phyloP scores from a whole-genome alignment of 2,329 filamentous ascomycete species.

The Talaromyces sp. region DNA sequence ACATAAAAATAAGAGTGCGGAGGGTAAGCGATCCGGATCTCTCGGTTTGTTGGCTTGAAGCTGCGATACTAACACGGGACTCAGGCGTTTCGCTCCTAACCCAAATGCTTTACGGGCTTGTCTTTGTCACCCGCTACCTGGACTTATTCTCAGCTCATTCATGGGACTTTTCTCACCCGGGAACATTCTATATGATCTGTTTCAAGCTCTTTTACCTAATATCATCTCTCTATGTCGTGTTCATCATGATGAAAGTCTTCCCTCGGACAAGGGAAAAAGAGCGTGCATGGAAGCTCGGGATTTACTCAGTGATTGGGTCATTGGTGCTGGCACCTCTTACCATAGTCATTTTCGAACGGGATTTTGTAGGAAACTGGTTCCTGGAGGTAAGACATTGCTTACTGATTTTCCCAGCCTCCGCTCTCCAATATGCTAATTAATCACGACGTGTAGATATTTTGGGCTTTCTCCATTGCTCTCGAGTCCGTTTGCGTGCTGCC shows the following conservation, averaged over 20 bases:
- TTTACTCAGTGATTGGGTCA: conserved; percentile 67
- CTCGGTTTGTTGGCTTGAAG: not conserved
- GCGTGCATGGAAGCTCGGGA: conserved; percentile 89
- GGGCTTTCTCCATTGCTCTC: conserved; percentile 88
- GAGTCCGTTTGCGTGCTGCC: conserved; percentile 90
- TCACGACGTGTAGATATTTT: conserved; percentile 64
- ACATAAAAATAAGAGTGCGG: conserved; percentile 82
- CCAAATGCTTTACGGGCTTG: conserved; percentile 80
- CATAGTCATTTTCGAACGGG: conserved; percentile 68
- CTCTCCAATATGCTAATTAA: conserved; percentile 4
- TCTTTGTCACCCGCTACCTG: conserved; percentile 85
- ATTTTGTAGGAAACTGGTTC: conserved; percentile 45
- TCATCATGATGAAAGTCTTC: conserved; percentile 82
- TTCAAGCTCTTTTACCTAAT: conserved; percentile 90
- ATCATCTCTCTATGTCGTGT: conserved; percentile 83
- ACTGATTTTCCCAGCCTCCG: not conserved
- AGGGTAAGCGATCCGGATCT: conserved; percentile 57
- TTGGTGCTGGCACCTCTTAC: conserved; percentile 71
- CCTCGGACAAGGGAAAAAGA: conserved; percentile 88
- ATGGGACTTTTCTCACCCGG: conserved; percentile 15
- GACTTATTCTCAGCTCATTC: conserved; percentile 66
- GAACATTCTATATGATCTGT: conserved; percentile 49
- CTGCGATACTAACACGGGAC: not conserved
- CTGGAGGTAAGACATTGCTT: conserved; percentile 39
- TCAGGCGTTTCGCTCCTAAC: conserved; percentile 84